Base-by-base conservation (phyloP, 148 eudicot genomes). In the Pouteria glomerata region DNA sequence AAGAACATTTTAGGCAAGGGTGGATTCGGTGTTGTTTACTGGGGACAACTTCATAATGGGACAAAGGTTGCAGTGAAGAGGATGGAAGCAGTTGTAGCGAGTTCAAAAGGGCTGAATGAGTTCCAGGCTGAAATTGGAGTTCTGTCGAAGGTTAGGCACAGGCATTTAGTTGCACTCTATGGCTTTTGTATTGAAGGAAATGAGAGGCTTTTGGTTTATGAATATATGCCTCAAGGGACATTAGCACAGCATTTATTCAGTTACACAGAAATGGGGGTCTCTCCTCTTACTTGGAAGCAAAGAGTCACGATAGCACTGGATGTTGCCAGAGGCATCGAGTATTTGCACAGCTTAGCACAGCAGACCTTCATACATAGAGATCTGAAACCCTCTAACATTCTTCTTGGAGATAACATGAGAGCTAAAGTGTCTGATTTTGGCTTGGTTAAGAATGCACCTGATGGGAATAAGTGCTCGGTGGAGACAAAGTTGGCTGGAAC, bases 401-500 rank as follows among this genome's bases (percentile, higher is more conserved):
- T 89, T 33, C 89, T 89, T 62, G 91, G 81, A 26, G 84, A 82
- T 62, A 81, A 85, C 39, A 82, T 89, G 91, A 82, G 91, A 48
- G 94, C 90, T 21, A 89, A 89, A 55, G 94, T 89, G 33, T 73
- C 91, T 0, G 94, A 89, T 69, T 89, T 89, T 58, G 95, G 95
- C 2, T 57, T 89, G 80, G 95, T 89, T 8, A 87, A 79, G 69
- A 83, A 72, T 60, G 91, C 89, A 0, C 87, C 91, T 16, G 88
- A 83, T 63, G 95, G 89, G 3, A 87, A n/a, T n/a, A n/a, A 83
- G 50, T 73, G 62, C 72, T 82, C 91, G 1, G 62, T 89, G 14
- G 95, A 82, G 76, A 85, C 95, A 6, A 82, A 85, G 30, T 73
- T 89, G 61, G 91, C 95, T 6, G 95, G 91, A 62, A 89, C 95